Base-by-base conservation (phyloP, 257 asterid genomes). In the Solanum virginianum region DNA sequence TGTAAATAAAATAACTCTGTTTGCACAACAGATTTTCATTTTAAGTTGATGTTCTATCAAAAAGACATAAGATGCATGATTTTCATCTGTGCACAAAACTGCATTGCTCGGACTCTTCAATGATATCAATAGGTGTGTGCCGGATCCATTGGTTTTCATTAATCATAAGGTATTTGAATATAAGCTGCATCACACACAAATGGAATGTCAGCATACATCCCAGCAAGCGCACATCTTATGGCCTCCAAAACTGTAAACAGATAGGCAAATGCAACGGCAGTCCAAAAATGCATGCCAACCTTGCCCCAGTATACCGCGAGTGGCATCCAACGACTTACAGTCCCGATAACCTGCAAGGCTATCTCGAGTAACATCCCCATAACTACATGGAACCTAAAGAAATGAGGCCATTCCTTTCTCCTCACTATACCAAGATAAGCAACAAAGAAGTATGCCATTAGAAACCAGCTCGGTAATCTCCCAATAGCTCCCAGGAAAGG, bases 331-430 rank as follows among this genome's bases (percentile, higher is more conserved):
- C 95, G 93, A 90, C 98, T 94, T 85, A 93, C 91, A 2, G 95
- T 92, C 53, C 99, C 98, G 1, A 92, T 82, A 54, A 94, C 94
- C 90, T 96, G 99, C 91, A 96, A 85, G 39, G 94, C 91, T 24
- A 95, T 96, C 93, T 95, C 99, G 18, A 95, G 89, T 32, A 96
- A 90, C 99, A 94, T 94, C 26, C 98, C 98, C 92, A 88, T 92
- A 80, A 95, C 98, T 86, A 96, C 97, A 59, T 96, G 97, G 88
- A 93, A 96, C 84, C 98, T 87, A 80, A 96, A 94, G 91, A 92
- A 96, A 88, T 96, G 98, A 6, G 98, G 99, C 98, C 98, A 96
- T 83, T 95, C 98, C 84, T 96, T 96, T 80, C 95, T 88, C 90
- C 98, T 96, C 80, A 96, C 98, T 0, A 96, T 74, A 72, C 98